A percentile compares a stretch with the other conserved stretches of the same genome.
Evolutionary conservation across 306 rosid species (phyloP).

Genomic region (Malus domestica): ASM211411v1 NC_041800.1:29829733-29830232

Average conservation of each 20-base stretch:
- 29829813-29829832: not conserved
- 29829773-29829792: not conserved
- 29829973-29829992: no score
- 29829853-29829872: no score
- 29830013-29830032: not conserved
- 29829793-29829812: no score
- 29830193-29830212: not conserved
- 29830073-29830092: conserved; percentile 90
- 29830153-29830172: conserved; percentile 63
- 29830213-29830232: not conserved
- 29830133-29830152: conserved; percentile 54
- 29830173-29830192: conserved; percentile 32
- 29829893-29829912: no score
- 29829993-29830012: no score
- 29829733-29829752: not conserved
- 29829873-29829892: no score
- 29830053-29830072: conserved; percentile 29
- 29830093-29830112: conserved; percentile 62
- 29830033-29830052: not conserved
- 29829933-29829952: no score
- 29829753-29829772: not conserved
- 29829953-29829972: no score
- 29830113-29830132: conserved; percentile 34
- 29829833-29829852: no score
- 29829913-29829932: no score